A percentile compares a stretch with the other conserved stretches of the same genome.
phyloP scores from a whole-genome alignment of 2,329 filamentous ascomycete genomes.

The Trichoderma hamatum region DNA sequence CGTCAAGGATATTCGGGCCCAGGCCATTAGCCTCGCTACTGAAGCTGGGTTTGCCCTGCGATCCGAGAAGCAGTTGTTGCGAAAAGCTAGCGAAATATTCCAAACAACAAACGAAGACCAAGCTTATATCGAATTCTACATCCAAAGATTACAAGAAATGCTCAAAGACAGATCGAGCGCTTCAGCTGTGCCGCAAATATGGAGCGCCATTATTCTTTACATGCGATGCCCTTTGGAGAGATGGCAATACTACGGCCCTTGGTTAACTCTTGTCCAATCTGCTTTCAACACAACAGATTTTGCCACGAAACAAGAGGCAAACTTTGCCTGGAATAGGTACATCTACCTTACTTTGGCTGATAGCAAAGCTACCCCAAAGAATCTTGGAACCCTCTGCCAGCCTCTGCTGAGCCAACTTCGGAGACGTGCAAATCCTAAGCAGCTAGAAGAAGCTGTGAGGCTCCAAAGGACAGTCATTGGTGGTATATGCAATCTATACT shows the following conservation, averaged over 20 bases:
- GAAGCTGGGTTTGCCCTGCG: constrained; percentile 72
- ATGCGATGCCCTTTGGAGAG: constrained; percentile 66
- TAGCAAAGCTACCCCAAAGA: constrained; percentile 53
- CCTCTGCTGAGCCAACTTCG: constrained; percentile 71
- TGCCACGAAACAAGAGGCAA: constrained; percentile 72
- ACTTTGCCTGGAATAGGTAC: constrained; percentile 83
- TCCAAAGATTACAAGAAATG: constrained; percentile 68
- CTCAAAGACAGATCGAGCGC: constrained; percentile 57
- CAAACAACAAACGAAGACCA: constrained; percentile 54
- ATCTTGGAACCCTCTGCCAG: constrained; percentile 56
- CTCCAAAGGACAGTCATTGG: constrained; percentile 62
- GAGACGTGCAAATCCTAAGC: constrained; percentile 61
- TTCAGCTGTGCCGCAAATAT: constrained; percentile 78
- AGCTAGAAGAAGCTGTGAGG: constrained; percentile 53
- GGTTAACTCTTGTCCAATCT: constrained; percentile 77
- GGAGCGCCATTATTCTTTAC: constrained; percentile 80
- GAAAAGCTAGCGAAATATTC: constrained; percentile 67
- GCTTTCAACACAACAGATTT: constrained; percentile 82
- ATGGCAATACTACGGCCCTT: constrained; percentile 75
- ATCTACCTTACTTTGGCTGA: constrained; percentile 73
- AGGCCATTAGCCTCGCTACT: constrained; percentile 74
- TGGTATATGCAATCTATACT: constrained; percentile 78
- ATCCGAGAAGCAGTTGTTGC: constrained; percentile 67
- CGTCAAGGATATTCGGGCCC: constrained; percentile 72
- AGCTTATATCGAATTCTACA: constrained; percentile 71